A percentile compares a stretch with the other conserved stretches of the same genome.
Conservation (phyloP, 2,329 filamentous ascomycete species). For the Fusarium luffae region DNA sequence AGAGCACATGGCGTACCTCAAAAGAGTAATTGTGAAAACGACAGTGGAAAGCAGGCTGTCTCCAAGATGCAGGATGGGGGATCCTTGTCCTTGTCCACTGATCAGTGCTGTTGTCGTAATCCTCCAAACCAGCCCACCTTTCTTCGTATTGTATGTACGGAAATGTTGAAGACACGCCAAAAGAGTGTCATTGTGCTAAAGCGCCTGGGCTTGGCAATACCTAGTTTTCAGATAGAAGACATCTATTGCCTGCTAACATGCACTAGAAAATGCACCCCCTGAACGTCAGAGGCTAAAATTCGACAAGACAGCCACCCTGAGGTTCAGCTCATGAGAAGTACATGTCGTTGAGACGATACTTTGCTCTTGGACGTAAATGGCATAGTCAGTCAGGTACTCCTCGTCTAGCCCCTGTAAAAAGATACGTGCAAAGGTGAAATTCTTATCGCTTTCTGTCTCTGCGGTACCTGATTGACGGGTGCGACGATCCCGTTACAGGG, state of each 20-base stretch:
- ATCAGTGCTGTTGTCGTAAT: constrained; percentile 19
- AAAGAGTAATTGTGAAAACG: constrained; percentile 13
- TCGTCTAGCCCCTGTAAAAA: constrained; percentile 6
- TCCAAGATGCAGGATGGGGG: neutral
- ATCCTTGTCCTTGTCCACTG: constrained; percentile 15
- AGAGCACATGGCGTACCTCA: constrained; percentile 21
- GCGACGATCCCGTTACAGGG: constrained; percentile 33
- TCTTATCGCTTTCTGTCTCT: constrained; percentile 8
- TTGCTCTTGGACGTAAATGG: neutral
- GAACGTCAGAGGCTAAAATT: constrained; percentile 1
- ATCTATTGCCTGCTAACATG: constrained; percentile 15
- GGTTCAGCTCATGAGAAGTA: constrained; percentile 5
- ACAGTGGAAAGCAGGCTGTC: constrained; percentile 22
- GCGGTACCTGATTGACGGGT: constrained; percentile 28
- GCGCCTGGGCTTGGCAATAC: constrained; percentile 32
- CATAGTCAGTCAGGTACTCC: constrained; percentile 7
- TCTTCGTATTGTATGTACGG: neutral
- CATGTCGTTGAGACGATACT: constrained; percentile 4
- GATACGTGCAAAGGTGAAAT: constrained; percentile 20
- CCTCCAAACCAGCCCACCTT: constrained; percentile 4
- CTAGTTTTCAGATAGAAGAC: constrained; percentile 17
- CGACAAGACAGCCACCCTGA: neutral
- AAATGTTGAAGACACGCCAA: neutral
- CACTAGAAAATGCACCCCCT: constrained; percentile 23
- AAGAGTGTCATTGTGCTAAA: constrained; percentile 2